These are phyloP conservation scores for Pezicula radicicola DNA, from an alignment of 2,329 filamentous ascomycete genomes.

Conservation along the genomic window DNA sequence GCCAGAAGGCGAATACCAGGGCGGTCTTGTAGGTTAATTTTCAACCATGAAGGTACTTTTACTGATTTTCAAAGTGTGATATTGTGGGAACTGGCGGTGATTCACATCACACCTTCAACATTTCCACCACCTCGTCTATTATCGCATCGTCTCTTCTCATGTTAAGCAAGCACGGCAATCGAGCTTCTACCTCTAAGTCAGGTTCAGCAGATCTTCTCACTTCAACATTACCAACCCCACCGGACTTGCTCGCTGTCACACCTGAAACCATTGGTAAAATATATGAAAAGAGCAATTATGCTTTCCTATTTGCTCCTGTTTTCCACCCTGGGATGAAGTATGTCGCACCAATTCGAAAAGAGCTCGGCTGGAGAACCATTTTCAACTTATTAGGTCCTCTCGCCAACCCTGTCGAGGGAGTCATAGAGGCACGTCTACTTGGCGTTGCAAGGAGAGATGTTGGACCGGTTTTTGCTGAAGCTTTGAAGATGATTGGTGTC, in stretches of 20 bases:
- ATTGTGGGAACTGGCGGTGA: constrained; percentile 98
- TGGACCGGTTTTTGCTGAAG: constrained; percentile 85
- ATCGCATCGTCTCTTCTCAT: constrained; percentile 81
- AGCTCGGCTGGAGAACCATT: constrained; percentile 91
- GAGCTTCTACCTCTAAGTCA: constrained; percentile 90
- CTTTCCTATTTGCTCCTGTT: constrained; percentile 91
- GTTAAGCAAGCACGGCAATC: constrained; percentile 93
- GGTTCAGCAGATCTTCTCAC: constrained; percentile 90
- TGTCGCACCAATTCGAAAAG: constrained; percentile 79
- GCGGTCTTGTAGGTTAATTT: constrained; percentile 68
- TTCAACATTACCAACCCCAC: constrained; percentile 68
- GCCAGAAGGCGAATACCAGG: constrained; percentile 71
- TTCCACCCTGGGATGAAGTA: constrained; percentile 96
- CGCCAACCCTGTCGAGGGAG: constrained; percentile 82
- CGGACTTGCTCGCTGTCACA: constrained; percentile 70
- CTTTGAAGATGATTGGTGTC: constrained; percentile 71
- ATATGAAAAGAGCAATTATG: constrained; percentile 83
- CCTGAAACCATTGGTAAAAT: constrained; percentile 68
- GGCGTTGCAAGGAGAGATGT: constrained; percentile 87
- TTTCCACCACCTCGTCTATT: constrained; percentile 92
- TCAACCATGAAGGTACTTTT: neutral
- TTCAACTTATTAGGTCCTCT: constrained; percentile 96
- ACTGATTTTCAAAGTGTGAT: constrained; percentile 56
- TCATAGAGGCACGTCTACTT: constrained; percentile 87
- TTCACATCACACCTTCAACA: constrained; percentile 96